Evolutionary conservation across 371 early-diverging fungal genomes (phyloP).

Genomic region (Lichtheimia hyalospora): DNA sequence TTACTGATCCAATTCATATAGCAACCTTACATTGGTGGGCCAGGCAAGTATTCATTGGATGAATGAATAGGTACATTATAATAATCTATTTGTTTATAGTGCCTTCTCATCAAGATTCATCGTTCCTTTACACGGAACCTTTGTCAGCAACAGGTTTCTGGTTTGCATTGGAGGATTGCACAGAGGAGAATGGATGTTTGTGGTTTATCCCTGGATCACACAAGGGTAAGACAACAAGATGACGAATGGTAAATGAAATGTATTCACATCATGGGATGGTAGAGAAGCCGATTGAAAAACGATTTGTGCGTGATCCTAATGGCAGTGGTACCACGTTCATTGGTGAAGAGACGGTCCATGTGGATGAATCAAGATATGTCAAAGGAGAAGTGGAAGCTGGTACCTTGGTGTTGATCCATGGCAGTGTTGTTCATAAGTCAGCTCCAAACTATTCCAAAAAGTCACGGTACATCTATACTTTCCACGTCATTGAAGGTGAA

Average conservation of each 20-base stretch:
- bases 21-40: conserved; percentile 79
- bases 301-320: conserved; percentile 70
- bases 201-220: conserved; percentile 88
- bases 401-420: conserved; percentile 88
- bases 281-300: conserved; percentile 62
- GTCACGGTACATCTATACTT: conserved; percentile 90
- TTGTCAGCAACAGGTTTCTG: conserved; percentile 87
- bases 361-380: conserved; percentile 42
- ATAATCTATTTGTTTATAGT: conserved; percentile 28
- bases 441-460: conserved; percentile 75
- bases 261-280: background rate
- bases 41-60: conserved; percentile 24
- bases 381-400: conserved; percentile 41
- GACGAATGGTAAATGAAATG: background rate
- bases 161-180: conserved; percentile 95
- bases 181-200: conserved; percentile 85
- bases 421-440: conserved; percentile 84
- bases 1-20: conserved; percentile 15
- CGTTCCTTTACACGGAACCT: conserved; percentile 89
- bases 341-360: conserved; percentile 38
- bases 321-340: conserved; percentile 60
- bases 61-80: no score
- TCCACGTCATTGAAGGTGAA: conserved; percentile 87
- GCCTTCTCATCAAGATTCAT: conserved; percentile 85
- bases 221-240: conserved; percentile 46